These are phyloP conservation scores for Gossypium sturtianum DNA, from an alignment of 345 rosid genomes.

Conservation along the genomic window DNA sequence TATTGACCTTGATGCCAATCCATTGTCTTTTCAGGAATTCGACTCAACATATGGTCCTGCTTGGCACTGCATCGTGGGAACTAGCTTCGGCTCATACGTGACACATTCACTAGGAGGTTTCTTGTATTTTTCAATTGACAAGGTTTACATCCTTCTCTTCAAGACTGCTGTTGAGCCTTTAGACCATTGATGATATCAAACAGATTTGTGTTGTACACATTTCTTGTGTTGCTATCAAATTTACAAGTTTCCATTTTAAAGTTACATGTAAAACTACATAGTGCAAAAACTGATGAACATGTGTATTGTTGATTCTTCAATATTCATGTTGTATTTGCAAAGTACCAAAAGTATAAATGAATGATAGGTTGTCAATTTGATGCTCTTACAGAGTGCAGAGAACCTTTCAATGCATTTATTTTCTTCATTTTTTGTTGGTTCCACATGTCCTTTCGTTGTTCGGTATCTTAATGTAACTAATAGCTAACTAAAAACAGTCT, in stretches of 20 bases:
- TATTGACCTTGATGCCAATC: neutral
- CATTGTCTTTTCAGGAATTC: constrained; percentile 57
- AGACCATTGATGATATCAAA: constrained; percentile 35
- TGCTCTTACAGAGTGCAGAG: neutral
- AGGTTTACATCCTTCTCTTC: constrained; percentile 86
- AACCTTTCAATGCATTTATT: neutral
- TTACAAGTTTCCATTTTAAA: constrained; percentile 7
- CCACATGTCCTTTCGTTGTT: too few species aligned
- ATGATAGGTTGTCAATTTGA: neutral
- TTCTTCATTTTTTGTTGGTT: too few species aligned
- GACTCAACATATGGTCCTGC: constrained; percentile 87
- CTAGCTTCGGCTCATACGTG: constrained; percentile 92
- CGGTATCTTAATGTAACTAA: too few species aligned
- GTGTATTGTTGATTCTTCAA: neutral
- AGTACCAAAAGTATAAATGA: neutral
- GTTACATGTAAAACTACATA: constrained; percentile 19
- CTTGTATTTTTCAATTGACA: constrained; percentile 86
- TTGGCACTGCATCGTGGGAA: constrained; percentile 98
- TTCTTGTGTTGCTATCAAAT: constrained; percentile 1
- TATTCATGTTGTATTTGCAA: neutral
- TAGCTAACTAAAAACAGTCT: too few species aligned
- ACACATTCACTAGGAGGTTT: constrained; percentile 93
- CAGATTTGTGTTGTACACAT: neutral
- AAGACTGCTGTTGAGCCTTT: constrained; percentile 91
- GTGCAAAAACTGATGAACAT: constrained; percentile 7